Conservation (phyloP, 371 early-diverging fungal genomes). For the Conidiobolus incongruus region DNA sequence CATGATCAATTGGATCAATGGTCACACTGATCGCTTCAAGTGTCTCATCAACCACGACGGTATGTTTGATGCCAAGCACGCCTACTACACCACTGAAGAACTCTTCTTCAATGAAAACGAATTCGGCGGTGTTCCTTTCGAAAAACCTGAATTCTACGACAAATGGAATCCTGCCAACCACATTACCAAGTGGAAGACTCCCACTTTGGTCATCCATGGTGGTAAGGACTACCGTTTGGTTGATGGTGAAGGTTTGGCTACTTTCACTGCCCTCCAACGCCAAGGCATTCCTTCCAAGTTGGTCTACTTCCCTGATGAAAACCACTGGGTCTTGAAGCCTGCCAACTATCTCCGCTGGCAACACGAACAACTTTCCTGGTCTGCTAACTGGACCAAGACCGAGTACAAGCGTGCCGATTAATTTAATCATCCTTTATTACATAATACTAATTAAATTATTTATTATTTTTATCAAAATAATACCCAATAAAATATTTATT, state of each 20-base stretch:
- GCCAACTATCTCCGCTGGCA: constrained; percentile 53
- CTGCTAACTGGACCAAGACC: constrained; percentile 26
- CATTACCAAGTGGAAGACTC: constrained; percentile 58
- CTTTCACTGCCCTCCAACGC: constrained; percentile 60
- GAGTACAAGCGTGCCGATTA: too few relatives aligned
- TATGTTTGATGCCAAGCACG: constrained; percentile 34
- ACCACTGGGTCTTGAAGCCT: too few relatives aligned
- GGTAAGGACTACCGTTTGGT: constrained; percentile 37
- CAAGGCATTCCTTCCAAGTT: constrained; percentile 41
- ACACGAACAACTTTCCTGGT: constrained; percentile 39
- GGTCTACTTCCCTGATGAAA: constrained; percentile 66
- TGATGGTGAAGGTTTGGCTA: constrained; percentile 40
- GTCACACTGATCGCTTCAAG: constrained; percentile 38
- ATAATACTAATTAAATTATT: too few relatives aligned
- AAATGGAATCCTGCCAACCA: constrained; percentile 44
- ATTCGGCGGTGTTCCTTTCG: constrained; percentile 49
- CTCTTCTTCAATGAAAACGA: constrained; percentile 61
- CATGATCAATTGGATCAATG: constrained; percentile 53
- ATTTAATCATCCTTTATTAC: too few relatives aligned
- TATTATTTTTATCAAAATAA: too few relatives aligned
- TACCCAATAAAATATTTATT: too few relatives aligned
- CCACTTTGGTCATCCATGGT: constrained; percentile 56
- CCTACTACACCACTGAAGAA: constrained; percentile 59
- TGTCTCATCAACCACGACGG: constrained; percentile 70
- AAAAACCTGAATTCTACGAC: constrained; percentile 19